A percentile compares a stretch with the other conserved stretches of the same genome.
These are phyloP conservation scores for Hermanozyma aechmeae DNA, from an alignment of 805 yeast genomes.

Conservation along the genomic window DNA sequence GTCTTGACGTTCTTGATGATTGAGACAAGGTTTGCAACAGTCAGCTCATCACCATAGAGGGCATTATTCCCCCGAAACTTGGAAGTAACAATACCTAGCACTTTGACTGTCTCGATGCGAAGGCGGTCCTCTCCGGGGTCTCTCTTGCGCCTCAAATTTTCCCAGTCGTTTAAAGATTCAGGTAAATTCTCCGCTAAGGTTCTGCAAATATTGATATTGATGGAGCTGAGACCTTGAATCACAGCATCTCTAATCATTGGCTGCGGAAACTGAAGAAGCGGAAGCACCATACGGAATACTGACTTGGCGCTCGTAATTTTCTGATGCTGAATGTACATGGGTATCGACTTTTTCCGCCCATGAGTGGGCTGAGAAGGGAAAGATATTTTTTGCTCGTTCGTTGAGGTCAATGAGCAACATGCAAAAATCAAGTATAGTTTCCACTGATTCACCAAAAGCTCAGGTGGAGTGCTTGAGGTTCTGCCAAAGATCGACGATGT, in stretches of 20 bases:
- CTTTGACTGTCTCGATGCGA: conserved; percentile 71
- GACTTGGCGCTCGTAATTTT: conserved; percentile 89
- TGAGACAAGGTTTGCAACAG: conserved; percentile 51
- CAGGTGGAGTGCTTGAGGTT: conserved; percentile 41
- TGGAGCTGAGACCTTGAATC: conserved; percentile 80
- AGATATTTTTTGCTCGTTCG: conserved; percentile 71
- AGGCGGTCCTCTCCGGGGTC: conserved; percentile 33
- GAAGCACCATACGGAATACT: conserved; percentile 79
- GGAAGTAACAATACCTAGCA: conserved; percentile 59
- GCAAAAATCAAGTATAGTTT: conserved; percentile 82
- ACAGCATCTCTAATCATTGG: conserved; percentile 72
- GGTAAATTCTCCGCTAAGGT: conserved; percentile 74
- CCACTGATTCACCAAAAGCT: conserved; percentile 76
- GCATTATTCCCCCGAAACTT: conserved; percentile 42
- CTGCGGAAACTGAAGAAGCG: conserved; percentile 65
- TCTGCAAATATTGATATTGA: conserved; percentile 81
- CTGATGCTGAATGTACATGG: conserved; percentile 78
- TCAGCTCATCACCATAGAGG: conserved; percentile 58
- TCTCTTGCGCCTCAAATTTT: conserved; percentile 23
- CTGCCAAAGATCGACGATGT: conserved; percentile 27
- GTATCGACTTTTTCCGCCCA: conserved; percentile 69
- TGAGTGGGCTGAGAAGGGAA: conserved; percentile 43
- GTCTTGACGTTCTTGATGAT: conserved; percentile 54
- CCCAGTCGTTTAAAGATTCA: conserved; percentile 42
- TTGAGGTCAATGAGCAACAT: conserved; percentile 82